Evolutionary conservation across 257 asterid species (phyloP).

Genomic region (Salvia splendens): DNA sequence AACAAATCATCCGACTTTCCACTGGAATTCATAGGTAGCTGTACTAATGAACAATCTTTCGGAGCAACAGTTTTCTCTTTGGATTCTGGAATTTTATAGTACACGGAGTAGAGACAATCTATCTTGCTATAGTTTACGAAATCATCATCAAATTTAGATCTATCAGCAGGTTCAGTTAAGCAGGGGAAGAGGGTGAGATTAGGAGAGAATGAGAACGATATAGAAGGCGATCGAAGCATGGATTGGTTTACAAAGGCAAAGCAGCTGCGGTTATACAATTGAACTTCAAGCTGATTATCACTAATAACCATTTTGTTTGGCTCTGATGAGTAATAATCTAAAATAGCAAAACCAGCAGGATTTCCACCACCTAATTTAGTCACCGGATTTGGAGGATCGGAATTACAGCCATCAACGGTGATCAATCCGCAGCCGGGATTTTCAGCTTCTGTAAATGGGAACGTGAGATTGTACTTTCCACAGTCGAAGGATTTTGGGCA

Average conservation of each 20-base stretch:
- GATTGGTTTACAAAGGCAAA: neutral
- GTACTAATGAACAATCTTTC: conserved; percentile 5
- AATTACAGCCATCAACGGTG: conserved; percentile 18
- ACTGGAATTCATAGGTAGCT: conserved; percentile 30
- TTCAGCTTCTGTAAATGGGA: conserved; percentile 31
- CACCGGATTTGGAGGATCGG: conserved; percentile 7
- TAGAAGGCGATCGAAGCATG: conserved; percentile 21
- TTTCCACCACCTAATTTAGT: conserved; percentile 26
- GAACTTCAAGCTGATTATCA: neutral
- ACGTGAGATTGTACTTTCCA: conserved; percentile 29
- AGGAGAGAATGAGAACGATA: conserved; percentile 27
- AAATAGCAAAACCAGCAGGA: neutral
- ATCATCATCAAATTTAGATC: neutral
- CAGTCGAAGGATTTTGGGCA: conserved; percentile 15
- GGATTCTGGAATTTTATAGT: neutral
- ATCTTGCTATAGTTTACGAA: neutral
- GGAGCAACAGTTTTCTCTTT: neutral
- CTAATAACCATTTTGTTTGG: conserved; percentile 4
- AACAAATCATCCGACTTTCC: conserved; percentile 5
- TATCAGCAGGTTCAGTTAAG: accelerated
- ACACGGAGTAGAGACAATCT: conserved; percentile 15
- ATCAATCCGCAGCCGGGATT: conserved; percentile 41
- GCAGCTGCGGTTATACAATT: neutral
- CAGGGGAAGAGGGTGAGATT: conserved; percentile 38
- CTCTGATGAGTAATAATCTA: neutral